Evolutionary conservation across 208 protist genomes (phyloP), one percentile per base, ranked within the genome.

Genomic region (Trypanosoma platydactyli): DNA sequence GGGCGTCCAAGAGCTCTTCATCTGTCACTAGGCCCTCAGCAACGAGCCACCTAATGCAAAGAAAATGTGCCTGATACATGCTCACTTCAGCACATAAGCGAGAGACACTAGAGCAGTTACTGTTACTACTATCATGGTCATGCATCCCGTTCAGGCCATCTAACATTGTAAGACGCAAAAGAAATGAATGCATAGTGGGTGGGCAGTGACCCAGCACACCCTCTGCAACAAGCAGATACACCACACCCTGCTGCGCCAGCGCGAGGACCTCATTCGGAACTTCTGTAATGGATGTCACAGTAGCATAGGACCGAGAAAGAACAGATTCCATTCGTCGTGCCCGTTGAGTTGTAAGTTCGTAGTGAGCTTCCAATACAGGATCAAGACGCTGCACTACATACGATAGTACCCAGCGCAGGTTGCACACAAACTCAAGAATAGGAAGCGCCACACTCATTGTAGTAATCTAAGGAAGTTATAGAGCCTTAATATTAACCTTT

Each of bases 171-270:
- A 67, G 52, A 9, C 68, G 71, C 33, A 68, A 50, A 0, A 94
- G 76, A 70, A 93, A 95, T 2, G 79, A 61, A 46, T 92, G 86
- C 80, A 92, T 84, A 0, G 89, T 92, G 1, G 82, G 81, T 22
- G 89, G 89, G 41, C 79, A 84, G 51, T 77, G 63, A 12, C 84
- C 84, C 0, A 95, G 68, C 11, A 95, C 62, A 12, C 69, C 74
- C 42, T 93, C 84, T 12, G 82, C 77, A 29, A 92, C 79, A 38
- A 95, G 77, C 35, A 92, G 60, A 63, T 95, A 92, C 15, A 86
- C 50, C 11, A 70, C 51, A 1, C 71, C 76, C n/a, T 84, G 72
- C 16, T 74, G 74, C 5, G 80, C 76, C 18, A 91, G 45, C 16
- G 70, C 62, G 20, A 95, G 49, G 0, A 63, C 71, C 5, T 73